Conservation (phyloP, 805 yeast species). For the Saccharomycopsis olivae region DNA sequence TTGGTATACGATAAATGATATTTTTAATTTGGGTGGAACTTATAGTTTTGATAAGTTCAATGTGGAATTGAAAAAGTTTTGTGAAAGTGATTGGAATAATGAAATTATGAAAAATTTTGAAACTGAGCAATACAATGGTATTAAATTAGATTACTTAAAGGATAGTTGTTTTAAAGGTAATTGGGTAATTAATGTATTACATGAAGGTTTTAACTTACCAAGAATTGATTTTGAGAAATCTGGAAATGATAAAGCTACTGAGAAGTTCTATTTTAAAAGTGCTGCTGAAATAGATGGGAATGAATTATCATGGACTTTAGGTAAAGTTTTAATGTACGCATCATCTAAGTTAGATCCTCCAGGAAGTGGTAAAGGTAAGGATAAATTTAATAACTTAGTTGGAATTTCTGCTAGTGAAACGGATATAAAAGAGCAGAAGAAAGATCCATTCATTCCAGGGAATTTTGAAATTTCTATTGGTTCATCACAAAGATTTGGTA, state of each 20-base stretch:
- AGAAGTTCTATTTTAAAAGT: slow-evolving; percentile 64
- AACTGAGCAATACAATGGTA: slow-evolving; percentile 45
- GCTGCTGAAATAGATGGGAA: slow-evolving; percentile 71
- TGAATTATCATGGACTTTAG: slow-evolving; percentile 93
- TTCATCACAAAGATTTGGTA: background rate
- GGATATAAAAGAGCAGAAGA: slow-evolving; percentile 4
- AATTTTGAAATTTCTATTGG: slow-evolving; percentile 7
- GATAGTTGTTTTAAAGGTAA: slow-evolving; percentile 90
- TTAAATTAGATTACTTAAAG: slow-evolving; percentile 45
- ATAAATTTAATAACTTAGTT: slow-evolving; percentile 3
- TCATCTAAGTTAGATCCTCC: slow-evolving; percentile 37
- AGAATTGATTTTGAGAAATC: slow-evolving; percentile 44
- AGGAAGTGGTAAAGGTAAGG: background rate
- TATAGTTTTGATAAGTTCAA: slow-evolving; percentile 68
- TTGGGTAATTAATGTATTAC: slow-evolving; percentile 84
- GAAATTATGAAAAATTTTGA: slow-evolving; percentile 38
- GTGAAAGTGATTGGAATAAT: slow-evolving; percentile 64
- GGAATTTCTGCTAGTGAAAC: slow-evolving; percentile 16
- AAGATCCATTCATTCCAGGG: slow-evolving; percentile 12
- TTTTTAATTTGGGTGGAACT: slow-evolving; percentile 80
- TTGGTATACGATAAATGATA: slow-evolving; percentile 94
- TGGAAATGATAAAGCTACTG: slow-evolving; percentile 21
- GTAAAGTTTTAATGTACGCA: slow-evolving; percentile 75
- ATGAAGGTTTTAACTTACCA: slow-evolving; percentile 89
- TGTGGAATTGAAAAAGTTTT: slow-evolving; percentile 55